Conservation (phyloP, 2,329 filamentous ascomycete species). For the Colletotrichum zoysiae region DNA sequence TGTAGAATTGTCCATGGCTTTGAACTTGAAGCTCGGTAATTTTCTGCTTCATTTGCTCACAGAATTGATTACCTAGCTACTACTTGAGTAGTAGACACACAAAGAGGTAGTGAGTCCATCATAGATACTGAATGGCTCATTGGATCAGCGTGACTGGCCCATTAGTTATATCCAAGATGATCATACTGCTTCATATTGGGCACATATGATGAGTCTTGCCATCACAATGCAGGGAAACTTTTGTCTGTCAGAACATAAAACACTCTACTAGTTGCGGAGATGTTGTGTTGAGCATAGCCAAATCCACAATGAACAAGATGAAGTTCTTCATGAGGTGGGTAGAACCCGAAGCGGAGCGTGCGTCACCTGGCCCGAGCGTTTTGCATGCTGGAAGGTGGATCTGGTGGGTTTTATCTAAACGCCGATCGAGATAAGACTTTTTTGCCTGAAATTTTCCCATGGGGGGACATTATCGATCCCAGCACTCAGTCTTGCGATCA, state of each 20-base stretch:
- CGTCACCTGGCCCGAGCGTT: neutral
- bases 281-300: neutral
- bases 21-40: too few species aligned
- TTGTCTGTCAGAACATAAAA: rapidly evolving
- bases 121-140: neutral
- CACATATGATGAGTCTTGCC: neutral
- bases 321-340: neutral
- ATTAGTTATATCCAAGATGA: neutral
- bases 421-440: slow-evolving; percentile 35
- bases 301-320: neutral
- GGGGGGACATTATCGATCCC: neutral
- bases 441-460: slow-evolving; percentile 35
- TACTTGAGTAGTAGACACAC: neutral
- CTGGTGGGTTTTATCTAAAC: slow-evolving; percentile 31
- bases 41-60: neutral
- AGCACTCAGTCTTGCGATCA: slow-evolving; percentile 21
- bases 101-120: neutral
- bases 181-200: neutral
- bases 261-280: neutral
- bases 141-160: neutral
- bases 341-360: neutral
- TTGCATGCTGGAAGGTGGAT: neutral
- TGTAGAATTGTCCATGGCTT: neutral
- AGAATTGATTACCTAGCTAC: neutral
- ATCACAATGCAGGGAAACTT: neutral